Evolutionary conservation across 345 rosid genomes (phyloP), one percentile per base, ranked within the genome.

Genomic region (Brassica rapa): DNA sequence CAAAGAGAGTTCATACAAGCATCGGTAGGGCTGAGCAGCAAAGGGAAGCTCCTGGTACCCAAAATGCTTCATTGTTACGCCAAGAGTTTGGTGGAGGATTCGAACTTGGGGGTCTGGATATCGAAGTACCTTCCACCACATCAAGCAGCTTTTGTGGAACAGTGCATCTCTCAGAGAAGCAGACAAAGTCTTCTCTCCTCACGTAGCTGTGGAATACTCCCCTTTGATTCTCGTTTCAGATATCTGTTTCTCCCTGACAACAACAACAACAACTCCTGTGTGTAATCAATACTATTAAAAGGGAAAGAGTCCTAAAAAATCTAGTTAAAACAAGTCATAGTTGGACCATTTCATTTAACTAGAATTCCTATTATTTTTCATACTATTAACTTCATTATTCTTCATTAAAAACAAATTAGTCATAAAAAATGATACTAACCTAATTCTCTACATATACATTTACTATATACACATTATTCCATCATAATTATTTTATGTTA

Each of bases 1-100:
- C 95, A 89, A 66, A 85, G 87, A 39, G 97, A 91, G 71, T 93
- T 86, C 77, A 85, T 91, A 29, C 86, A 90, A 71, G 97, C 94
- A 53, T 89, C 94, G 0, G 94, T 90, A 15, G 98, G 98, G 64
- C 85, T 93, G 51, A 90, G 97, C 89, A 90, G 82, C 86, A 91
- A 87, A 81, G 98, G 97, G 82, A 91, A 87, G 85, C 84, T 93
- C 66, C 77, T 93, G 80, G 89, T 93, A 76, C 98, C 98, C 10
- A 91, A 91, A 83, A 80, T 93, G 92, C 85, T 91, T 62, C 96
- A 91, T 62, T 88, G 98, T 80, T 93, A 84, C 41, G 87, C 96
- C 16, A 93, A 89, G 84, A 82, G 86, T 80, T 66, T 81, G 19
- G 90, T 91, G 72, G 98, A 89, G 71, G 97, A 91, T 82, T 80